Evolutionary conservation across 768 basidiomycete species (phyloP).

Genomic region (Rhodotorula diobovata): DNA sequence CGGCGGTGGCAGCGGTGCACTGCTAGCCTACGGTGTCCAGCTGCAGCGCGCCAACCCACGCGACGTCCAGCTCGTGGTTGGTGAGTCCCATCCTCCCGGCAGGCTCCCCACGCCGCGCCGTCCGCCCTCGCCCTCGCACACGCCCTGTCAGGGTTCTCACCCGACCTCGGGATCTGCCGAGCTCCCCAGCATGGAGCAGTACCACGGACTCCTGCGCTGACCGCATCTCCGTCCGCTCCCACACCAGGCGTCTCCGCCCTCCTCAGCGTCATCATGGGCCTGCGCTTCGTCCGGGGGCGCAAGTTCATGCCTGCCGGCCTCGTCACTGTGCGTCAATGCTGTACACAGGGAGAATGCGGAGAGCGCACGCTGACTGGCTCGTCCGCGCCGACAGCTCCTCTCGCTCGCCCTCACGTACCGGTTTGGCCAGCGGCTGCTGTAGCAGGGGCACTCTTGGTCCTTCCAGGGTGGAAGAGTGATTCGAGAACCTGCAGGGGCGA

Average conservation of each 20-base stretch:
- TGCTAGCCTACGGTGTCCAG: conserved; percentile 39
- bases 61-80: conserved; percentile 25
- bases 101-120: too few relatives aligned
- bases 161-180: too few relatives aligned
- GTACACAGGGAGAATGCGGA: not conserved
- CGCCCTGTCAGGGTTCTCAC: too few relatives aligned
- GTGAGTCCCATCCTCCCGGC: conserved; percentile 11
- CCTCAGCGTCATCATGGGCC: conserved; percentile 37
- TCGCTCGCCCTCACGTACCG: conserved; percentile 33
- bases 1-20: conserved; percentile 24
- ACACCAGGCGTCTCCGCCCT: conserved; percentile 16
- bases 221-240: not conserved
- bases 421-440: conserved; percentile 33
- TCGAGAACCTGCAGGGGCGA: not conserved
- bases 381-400: conserved; percentile 15
- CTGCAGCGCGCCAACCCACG: conserved; percentile 7
- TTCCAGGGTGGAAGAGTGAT: too few relatives aligned
- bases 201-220: too few relatives aligned
- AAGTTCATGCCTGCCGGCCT: conserved; percentile 42
- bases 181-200: too few relatives aligned
- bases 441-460: not conserved
- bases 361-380: not conserved
- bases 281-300: conserved; percentile 20
- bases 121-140: too few relatives aligned
- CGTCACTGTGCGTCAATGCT: not conserved